phyloP scores from a whole-genome alignment of 306 rosid genomes.

The Rosa rugosa region DNA sequence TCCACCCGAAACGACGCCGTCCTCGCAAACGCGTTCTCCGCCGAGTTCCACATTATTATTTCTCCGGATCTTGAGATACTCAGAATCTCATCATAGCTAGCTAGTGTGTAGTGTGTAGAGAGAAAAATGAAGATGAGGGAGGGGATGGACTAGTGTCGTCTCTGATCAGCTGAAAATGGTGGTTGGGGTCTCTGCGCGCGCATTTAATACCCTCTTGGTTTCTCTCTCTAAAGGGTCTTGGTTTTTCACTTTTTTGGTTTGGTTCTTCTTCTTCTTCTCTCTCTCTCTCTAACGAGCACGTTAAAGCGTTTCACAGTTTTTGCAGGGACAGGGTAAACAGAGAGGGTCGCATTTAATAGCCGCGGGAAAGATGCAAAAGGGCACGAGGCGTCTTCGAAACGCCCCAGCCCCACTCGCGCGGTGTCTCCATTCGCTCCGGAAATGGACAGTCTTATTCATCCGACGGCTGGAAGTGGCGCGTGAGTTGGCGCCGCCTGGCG shows the following conservation, averaged over 20 bases:
- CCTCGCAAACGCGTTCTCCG: constrained; percentile 67
- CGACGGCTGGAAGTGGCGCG: neutral
- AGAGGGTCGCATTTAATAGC: constrained; percentile 14
- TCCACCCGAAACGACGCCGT: constrained; percentile 57
- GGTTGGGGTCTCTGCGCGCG: constrained; percentile 43
- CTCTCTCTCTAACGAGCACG: constrained; percentile 15
- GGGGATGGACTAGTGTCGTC: constrained; percentile 1
- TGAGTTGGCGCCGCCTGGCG: neutral
- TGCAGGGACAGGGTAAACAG: constrained; percentile 9
- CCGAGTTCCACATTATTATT: constrained; percentile 81
- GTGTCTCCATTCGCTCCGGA: neutral
- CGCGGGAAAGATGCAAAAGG: constrained; percentile 6
- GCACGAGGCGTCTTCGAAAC: neutral
- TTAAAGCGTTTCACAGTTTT: constrained; percentile 32
- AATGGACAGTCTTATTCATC: neutral
- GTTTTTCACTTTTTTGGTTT: constrained; percentile 10
- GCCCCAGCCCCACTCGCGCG: neutral
- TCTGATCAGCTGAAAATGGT: constrained; percentile 38
- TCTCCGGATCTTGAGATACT: too few species aligned
- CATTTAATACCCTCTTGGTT: constrained; percentile 35
- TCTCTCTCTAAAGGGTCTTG: constrained; percentile 3
- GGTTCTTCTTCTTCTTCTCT: constrained; percentile 25
- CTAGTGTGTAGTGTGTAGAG: neutral
- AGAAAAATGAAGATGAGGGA: constrained; percentile 1
- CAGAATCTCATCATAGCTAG: neutral